These are phyloP conservation scores for Cladophialophora immunda DNA, from an alignment of 2,329 filamentous ascomycete species.

Conservation along the genomic window DNA sequence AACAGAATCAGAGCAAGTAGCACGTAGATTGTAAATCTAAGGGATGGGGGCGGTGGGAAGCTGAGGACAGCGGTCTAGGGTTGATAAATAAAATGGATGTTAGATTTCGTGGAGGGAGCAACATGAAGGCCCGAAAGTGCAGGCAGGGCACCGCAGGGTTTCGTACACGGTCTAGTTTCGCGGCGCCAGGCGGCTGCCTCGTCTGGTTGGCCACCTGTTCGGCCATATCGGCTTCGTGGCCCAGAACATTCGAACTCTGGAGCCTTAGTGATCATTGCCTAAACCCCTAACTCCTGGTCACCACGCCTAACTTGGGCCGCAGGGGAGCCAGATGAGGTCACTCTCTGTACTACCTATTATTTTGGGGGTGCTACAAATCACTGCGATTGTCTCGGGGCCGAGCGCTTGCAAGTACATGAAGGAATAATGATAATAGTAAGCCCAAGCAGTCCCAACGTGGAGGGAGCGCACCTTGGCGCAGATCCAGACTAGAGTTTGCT, in stretches of 20 bases:
- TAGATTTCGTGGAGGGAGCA: conserved; percentile 8
- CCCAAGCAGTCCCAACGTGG: no score
- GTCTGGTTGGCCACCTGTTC: conserved; percentile 17
- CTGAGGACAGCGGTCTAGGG: conserved; percentile 12
- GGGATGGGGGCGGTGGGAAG: conserved; percentile 5
- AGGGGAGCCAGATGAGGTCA: conserved; percentile 16
- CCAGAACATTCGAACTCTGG: conserved; percentile 19
- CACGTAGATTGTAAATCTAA: conserved; percentile 15
- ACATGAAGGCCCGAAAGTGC: conserved; percentile 3
- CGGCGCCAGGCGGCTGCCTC: not conserved
- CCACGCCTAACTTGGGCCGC: not conserved
- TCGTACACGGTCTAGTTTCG: conserved; percentile 1
- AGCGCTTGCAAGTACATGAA: not conserved
- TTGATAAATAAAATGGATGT: conserved; percentile 21
- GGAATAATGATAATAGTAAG: not conserved
- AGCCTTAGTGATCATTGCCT: conserved; percentile 9
- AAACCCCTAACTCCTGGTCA: conserved; percentile 17
- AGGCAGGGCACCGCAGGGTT: not conserved
- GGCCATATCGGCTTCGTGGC: conserved; percentile 21
- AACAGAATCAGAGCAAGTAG: conserved; percentile 10
- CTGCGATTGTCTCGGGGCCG: not conserved
- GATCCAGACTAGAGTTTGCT: not conserved
- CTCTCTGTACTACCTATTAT: not conserved
- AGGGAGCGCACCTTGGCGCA: not conserved
- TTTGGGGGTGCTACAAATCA: not conserved